These are phyloP conservation scores for Solanum chacoense DNA, from an alignment of 305 asterid genomes.

Conservation along the genomic window DNA sequence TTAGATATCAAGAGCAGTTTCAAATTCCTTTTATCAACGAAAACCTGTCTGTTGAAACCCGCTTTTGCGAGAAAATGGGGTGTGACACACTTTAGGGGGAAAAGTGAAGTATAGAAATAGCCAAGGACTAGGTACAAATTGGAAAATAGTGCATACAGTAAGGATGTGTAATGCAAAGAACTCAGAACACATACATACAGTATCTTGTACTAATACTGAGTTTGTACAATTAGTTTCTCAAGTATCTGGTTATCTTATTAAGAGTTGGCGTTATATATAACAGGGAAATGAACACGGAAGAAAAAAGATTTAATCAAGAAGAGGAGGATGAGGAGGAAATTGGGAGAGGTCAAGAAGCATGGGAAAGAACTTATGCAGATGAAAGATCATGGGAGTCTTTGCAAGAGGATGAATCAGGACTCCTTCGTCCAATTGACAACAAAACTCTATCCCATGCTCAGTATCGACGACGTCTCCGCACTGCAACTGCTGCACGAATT, in stretches of 20 bases:
- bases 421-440: constrained; percentile 86
- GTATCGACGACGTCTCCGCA: constrained; percentile 72
- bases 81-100: neutral
- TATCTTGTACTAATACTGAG: neutral
- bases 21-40: neutral
- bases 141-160: neutral
- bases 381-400: constrained; percentile 97
- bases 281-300: constrained; percentile 34
- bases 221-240: neutral
- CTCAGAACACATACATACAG: neutral
- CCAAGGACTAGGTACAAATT: neutral
- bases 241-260: neutral
- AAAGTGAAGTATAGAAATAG: neutral
- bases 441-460: constrained; percentile 83
- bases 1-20: neutral
- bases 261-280: neutral
- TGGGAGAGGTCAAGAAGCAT: constrained; percentile 56
- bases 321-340: constrained; percentile 73
- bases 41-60: neutral
- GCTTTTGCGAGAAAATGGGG: neutral
- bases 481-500: constrained; percentile 54
- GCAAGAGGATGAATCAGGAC: constrained; percentile 95
- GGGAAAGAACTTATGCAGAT: constrained; percentile 88
- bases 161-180: neutral
- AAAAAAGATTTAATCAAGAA: constrained; percentile 37